phyloP scores from a whole-genome alignment of 805 yeast genomes.

The Ogataea neopini region DNA sequence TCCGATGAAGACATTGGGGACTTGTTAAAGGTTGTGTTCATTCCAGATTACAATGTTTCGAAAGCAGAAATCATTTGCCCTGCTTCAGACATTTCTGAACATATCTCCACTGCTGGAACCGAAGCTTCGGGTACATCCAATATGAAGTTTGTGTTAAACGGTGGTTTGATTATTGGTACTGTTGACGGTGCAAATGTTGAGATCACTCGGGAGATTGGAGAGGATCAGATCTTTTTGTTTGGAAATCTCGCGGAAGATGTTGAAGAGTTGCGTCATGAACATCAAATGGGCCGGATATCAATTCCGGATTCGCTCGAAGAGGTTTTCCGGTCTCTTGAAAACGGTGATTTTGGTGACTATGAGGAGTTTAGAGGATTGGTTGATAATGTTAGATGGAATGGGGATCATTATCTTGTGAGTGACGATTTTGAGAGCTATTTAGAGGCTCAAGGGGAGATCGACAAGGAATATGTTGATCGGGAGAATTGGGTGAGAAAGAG shows the following conservation, averaged over 20 bases:
- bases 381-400: constrained; percentile 68
- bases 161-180: constrained; percentile 92
- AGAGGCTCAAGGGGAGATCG: constrained; percentile 77
- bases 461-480: constrained; percentile 62
- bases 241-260: constrained; percentile 91
- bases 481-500: constrained; percentile 77
- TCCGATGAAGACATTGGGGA: constrained; percentile 73
- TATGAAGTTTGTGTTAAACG: constrained; percentile 93
- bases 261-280: constrained; percentile 78
- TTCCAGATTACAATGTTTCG: constrained; percentile 92
- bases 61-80: constrained; percentile 91
- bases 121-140: constrained; percentile 96
- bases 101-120: constrained; percentile 95
- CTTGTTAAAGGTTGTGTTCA: constrained; percentile 79
- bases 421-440: constrained; percentile 89
- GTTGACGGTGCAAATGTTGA: constrained; percentile 98
- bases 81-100: constrained; percentile 88
- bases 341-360: constrained; percentile 69
- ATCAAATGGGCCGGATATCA: constrained; percentile 57
- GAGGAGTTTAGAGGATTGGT: constrained; percentile 67
- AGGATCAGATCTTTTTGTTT: constrained; percentile 87
- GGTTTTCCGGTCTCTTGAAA: constrained; percentile 68
- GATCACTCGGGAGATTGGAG: constrained; percentile 90
- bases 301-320: constrained; percentile 59
- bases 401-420: constrained; percentile 83